phyloP scores from a whole-genome alignment of 2,329 filamentous ascomycete genomes.

The Thielaviopsis euricoi region DNA sequence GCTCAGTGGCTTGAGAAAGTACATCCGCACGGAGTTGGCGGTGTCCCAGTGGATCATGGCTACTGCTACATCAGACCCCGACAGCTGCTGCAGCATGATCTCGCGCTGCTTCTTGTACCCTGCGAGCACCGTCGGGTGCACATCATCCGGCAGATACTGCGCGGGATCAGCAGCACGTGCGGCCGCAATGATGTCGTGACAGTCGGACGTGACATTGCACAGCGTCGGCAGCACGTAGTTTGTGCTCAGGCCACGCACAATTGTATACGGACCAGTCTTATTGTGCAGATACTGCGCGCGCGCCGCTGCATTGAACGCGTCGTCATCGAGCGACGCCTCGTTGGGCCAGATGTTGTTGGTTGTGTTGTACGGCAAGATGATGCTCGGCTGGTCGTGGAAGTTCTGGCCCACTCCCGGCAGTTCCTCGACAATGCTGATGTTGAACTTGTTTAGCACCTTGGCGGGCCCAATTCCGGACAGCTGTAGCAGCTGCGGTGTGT shows the following conservation, averaged over 20 bases:
- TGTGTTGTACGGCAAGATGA: conserved; percentile 15
- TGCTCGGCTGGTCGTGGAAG: conserved; percentile 24
- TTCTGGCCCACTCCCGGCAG: conserved; percentile 33
- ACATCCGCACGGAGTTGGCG: conserved; percentile 17
- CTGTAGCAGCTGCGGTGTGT: conserved; percentile 30
- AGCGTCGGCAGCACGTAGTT: conserved; percentile 20
- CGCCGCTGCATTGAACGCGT: conserved; percentile 20
- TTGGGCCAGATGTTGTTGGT: conserved; percentile 17
- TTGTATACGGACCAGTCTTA: conserved; percentile 18
- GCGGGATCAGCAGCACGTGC: conserved; percentile 19
- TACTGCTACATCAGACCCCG: conserved; percentile 16
- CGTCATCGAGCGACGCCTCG: conserved; percentile 13
- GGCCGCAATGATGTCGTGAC: conserved; percentile 15
- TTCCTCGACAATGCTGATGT: conserved; percentile 26
- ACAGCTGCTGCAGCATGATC: conserved; percentile 18
- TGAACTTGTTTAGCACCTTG: conserved; percentile 20
- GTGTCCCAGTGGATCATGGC: conserved; percentile 20
- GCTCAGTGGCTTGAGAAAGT: conserved; percentile 23
- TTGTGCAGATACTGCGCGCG: conserved; percentile 18
- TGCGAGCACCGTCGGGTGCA: conserved; percentile 20
- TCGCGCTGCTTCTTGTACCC: conserved; percentile 23
- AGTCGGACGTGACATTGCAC: conserved; percentile 19
- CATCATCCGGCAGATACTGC: conserved; percentile 19
- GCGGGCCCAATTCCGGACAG: conserved; percentile 31
- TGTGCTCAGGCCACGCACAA: conserved; percentile 16